These are phyloP conservation scores for Wickerhamomyces bisporus DNA, from an alignment of 805 yeast species.

Conservation along the genomic window DNA sequence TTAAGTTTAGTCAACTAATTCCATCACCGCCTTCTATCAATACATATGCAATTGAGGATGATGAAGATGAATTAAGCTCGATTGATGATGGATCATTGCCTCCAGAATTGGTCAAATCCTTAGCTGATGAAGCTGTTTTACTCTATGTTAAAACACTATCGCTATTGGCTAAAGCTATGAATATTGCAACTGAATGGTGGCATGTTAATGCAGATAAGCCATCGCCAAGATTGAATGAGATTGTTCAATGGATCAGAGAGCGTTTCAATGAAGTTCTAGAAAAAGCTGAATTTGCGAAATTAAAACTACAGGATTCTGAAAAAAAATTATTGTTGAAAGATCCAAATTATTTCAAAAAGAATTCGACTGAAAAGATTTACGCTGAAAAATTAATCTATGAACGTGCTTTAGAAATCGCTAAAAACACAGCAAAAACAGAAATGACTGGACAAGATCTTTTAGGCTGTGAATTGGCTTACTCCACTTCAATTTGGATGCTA, in stretches of 20 bases:
- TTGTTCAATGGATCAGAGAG: slow-evolving; percentile 80
- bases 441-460: slow-evolving; percentile 58
- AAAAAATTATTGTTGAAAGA: slow-evolving; percentile 22
- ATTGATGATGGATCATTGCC: slow-evolving; percentile 35
- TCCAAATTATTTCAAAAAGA: slow-evolving; percentile 8
- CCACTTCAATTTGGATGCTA: slow-evolving; percentile 93
- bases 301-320: slow-evolving; percentile 49
- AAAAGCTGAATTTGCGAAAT: slow-evolving; percentile 74
- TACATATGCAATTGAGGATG: slow-evolving; percentile 33
- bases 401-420: slow-evolving; percentile 87
- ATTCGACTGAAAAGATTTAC: slow-evolving; percentile 32
- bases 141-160: slow-evolving; percentile 82
- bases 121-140: slow-evolving; percentile 83
- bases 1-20: slow-evolving; percentile 78
- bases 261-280: slow-evolving; percentile 85
- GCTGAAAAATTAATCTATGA: slow-evolving; percentile 89
- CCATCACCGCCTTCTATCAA: slow-evolving; percentile 51
- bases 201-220: slow-evolving; percentile 38
- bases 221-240: slow-evolving; percentile 47
- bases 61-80: slow-evolving; percentile 25
- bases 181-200: slow-evolving; percentile 90
- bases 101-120: slow-evolving; percentile 46
- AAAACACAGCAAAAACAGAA: slow-evolving; percentile 88
- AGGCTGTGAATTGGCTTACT: slow-evolving; percentile 83
- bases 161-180: slow-evolving; percentile 80